phyloP scores from a whole-genome alignment of 345 rosid species.

The Salix dunnii region DNA sequence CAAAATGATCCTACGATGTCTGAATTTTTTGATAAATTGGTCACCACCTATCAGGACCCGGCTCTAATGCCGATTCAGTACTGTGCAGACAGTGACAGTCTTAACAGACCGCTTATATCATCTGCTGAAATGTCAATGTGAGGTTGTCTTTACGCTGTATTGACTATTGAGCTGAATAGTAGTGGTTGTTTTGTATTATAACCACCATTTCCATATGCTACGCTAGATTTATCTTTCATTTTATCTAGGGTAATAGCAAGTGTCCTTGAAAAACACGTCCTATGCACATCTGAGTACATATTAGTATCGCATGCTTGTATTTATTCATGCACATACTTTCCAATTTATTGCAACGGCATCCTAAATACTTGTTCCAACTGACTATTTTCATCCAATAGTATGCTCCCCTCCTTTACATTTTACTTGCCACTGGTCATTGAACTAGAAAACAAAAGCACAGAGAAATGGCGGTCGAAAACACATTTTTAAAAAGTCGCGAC shows the following conservation, averaged over 20 bases:
- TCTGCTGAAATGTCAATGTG: slow-evolving; percentile 36
- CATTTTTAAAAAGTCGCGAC: background rate
- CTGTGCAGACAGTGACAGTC: slow-evolving; percentile 48
- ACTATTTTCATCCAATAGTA: background rate
- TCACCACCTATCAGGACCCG: slow-evolving; percentile 75
- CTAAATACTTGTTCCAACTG: background rate
- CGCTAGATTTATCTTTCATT: background rate
- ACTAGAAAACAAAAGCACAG: background rate
- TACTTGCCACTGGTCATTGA: background rate
- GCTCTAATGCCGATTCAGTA: slow-evolving; percentile 58
- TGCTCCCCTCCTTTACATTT: background rate
- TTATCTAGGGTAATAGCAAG: background rate
- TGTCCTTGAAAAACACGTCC: background rate
- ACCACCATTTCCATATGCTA: slow-evolving; percentile 4
- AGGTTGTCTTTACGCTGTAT: slow-evolving; percentile 13
- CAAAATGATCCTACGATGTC: slow-evolving; percentile 47
- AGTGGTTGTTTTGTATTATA: background rate
- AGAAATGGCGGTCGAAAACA: background rate
- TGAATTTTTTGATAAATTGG: slow-evolving; percentile 54
- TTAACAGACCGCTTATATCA: slow-evolving; percentile 62
- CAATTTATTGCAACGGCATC: background rate
- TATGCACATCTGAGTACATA: background rate
- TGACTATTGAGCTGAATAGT: background rate
- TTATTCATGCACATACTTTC: background rate
- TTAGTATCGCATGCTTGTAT: background rate